Evolutionary conservation across 2,329 filamentous ascomycete genomes (phyloP).

Genomic region (Colletotrichum euphorbiae): DNA sequence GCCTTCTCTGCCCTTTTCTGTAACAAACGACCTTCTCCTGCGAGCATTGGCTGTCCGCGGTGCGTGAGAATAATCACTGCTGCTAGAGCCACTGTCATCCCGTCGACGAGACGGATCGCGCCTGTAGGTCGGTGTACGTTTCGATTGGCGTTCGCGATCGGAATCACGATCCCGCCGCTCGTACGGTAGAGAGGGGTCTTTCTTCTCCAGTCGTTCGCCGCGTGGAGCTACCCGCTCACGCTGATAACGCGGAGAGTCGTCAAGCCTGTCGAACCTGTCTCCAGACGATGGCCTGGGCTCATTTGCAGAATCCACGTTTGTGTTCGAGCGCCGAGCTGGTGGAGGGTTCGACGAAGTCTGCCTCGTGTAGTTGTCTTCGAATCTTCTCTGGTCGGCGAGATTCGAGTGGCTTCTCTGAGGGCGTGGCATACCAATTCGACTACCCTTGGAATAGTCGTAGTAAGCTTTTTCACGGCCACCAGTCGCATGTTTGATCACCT

Average conservation of each 20-base stretch:
- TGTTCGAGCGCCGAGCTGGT: constrained; percentile 44
- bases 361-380: constrained; percentile 44
- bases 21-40: constrained; percentile 50
- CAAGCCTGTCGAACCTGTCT: constrained; percentile 49
- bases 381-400: constrained; percentile 44
- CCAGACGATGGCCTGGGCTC: constrained; percentile 47
- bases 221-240: constrained; percentile 35
- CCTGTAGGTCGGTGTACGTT: constrained; percentile 45
- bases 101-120: constrained; percentile 44
- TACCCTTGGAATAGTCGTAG: constrained; percentile 45
- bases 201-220: constrained; percentile 42
- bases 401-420: constrained; percentile 48
- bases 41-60: constrained; percentile 45
- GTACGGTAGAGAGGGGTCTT: constrained; percentile 48
- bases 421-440: constrained; percentile 45
- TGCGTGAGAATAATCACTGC: constrained; percentile 52
- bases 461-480: constrained; percentile 58
- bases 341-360: constrained; percentile 45
- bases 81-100: constrained; percentile 54
- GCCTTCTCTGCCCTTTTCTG: constrained; percentile 49
- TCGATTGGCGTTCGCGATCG: constrained; percentile 27
- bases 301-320: constrained; percentile 45
- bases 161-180: constrained; percentile 27
- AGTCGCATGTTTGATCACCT: constrained; percentile 55
- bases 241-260: constrained; percentile 44